Evolutionary conservation across 1,284 basidiomycete species (phyloP), one percentile per base, ranked within the genome.

Genomic region (Neonothopanus nambi): DNA sequence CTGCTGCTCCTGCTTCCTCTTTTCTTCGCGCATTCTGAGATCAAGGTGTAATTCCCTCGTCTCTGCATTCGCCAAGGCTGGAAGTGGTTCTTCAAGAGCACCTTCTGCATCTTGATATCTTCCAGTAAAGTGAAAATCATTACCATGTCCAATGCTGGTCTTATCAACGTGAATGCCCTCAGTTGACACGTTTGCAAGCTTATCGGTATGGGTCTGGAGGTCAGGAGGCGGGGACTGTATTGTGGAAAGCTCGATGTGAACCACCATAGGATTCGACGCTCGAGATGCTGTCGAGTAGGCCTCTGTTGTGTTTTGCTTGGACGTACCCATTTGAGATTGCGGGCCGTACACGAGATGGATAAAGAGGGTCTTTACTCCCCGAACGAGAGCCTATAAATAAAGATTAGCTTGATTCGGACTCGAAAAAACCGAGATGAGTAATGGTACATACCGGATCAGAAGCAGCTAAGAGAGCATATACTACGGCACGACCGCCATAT

Each of bases 391-490:
- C 53, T 55, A 39, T 33, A 6, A 18, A 7, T 28, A 33, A 42
- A 17, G 26, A 24, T 26, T 17, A 18, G 12, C 13, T 37, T 9
- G 43, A 42, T 23, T n/a, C n/a, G n/a, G n/a, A n/a, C 18, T n/a
- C 30, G 23, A 18, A 18, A 47, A 20, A 51, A 5, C 12, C 5
- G 6, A 6, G 3, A n/a, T 12, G n/a, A 21, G 3, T 21, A 36
- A 35, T 35, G 26, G 20, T 26, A 55, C 63, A 39, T 40, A 65
- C 63, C 24, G 64, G 64, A 56, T 66, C 64, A n/a, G 61, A 59
- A n/a, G 56, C 58, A 17, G 63, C 62, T 1, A 66, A 55, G 7
- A 62, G 52, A 1, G 61, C 63, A 45, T 66, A 66, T 1, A 66
- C 52, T 18, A 65, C 52, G 17, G 63, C 56, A 13, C 64, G 62